Conservation (phyloP, 768 basidiomycete genomes). For the Lactifluus hygrophoroides region DNA sequence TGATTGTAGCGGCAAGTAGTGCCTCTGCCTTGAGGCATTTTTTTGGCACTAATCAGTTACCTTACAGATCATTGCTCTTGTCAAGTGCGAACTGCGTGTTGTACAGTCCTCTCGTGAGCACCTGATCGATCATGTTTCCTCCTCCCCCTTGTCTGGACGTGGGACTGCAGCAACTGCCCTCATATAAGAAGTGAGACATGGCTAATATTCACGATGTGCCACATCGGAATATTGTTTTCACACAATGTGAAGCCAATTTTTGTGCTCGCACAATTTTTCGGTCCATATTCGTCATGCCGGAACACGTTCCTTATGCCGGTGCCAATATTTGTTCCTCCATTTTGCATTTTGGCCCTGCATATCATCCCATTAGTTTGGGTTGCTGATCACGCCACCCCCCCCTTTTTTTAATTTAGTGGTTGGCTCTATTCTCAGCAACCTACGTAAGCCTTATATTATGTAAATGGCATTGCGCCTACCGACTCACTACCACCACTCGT, state of each 20-base stretch:
- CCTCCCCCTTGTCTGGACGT: neutral
- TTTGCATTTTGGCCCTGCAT: neutral
- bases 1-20: conserved; percentile 34
- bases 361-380: neutral
- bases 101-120: conserved; percentile 39
- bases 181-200: neutral
- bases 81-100: conserved; percentile 36
- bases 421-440: conserved; percentile 40
- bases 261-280: neutral
- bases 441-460: conserved; percentile 25
- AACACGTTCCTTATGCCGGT: neutral
- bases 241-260: neutral
- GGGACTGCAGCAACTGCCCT: neutral
- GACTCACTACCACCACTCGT: conserved; percentile 6
- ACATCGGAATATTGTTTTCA: too few species aligned
- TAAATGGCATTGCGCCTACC: neutral
- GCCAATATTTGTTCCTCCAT: neutral
- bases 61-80: conserved; percentile 38
- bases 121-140: neutral
- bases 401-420: conserved; percentile 28
- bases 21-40: neutral
- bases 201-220: neutral
- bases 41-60: conserved; percentile 9
- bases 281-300: neutral
- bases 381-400: neutral